Evolutionary conservation across 331 rosid species (phyloP), one percentile per base, ranked within the genome.

Genomic region (Erythrophleum ivorense): DNA sequence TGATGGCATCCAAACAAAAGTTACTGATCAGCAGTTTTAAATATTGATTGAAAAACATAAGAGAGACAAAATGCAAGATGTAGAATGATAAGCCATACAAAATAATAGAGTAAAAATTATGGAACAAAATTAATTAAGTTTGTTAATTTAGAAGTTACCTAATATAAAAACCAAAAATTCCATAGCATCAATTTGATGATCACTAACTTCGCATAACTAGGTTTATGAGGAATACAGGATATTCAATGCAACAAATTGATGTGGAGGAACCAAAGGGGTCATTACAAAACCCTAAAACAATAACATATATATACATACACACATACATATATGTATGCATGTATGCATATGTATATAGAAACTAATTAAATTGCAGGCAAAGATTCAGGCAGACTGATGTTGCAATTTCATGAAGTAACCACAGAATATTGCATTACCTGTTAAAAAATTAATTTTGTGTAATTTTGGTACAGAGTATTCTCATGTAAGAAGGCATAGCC

Each of bases 1-100:
- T 57, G 29, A 84, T 69, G 75, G 73, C 46, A 83, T 66, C 71
- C 31, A 21, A 62, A 84, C 80, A 65, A 81, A 52, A 43, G 60
- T 12, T 76, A 62, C 68, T 60, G 70, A 34, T 58, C n/a, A 21
- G 45, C 31, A 41, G 71, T 54, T 85, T 12, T 21, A 24, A 57
- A 78, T 29, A 75, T 69, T 69, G 58, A 45, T 41, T 53, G 40
- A 70, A n/a, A 77, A 69, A 65, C 46, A 2, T 63, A 7, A 38
- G 65, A 55, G 6, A 54, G 62, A 9, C 29, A 36, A 0, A 73
- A 64, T 34, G 64, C 16, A 70, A 68, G 19, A 74, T 9, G 64
- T 24, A 83, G 45, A 59, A 54, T 59, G 73, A 21, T 16, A 34
- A 62, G 71, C 36, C 43, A 38, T 19, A 49, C 0, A n/a, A 9